Base-by-base conservation (phyloP, 179 eudicot genomes). In the Corrigiola litoralis region DNA sequence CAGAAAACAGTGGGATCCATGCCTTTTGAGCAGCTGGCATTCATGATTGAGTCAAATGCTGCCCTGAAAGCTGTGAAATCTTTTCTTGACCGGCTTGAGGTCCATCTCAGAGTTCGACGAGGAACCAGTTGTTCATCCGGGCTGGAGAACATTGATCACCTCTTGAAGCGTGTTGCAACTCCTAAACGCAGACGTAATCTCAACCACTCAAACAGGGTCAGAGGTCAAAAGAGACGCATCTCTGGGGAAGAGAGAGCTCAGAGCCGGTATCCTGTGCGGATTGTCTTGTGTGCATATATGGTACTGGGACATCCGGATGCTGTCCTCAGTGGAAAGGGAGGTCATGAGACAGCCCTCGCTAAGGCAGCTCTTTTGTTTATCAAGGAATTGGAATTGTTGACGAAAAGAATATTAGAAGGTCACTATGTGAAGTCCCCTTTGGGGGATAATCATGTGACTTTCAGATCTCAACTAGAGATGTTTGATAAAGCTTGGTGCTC, bases 401-500 rank as follows among this genome's bases (percentile, higher is more conserved):
- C 79, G 5, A 77, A 61, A 68, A 70, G 82, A 63, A 61, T 85
- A 28, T 52, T 88, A 64, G 81, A 75, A 67, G 87, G 88, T 42
- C 68, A 75, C 33, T 25, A 66, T 54, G 70, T 40, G 44, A 73
- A 53, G n/a, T 53, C 66, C n/a, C n/a, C n/a, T n/a, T n/a, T n/a
- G n/a, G n/a, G n/a, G n/a, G n/a, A n/a, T n/a, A n/a, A n/a, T n/a
- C n/a, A n/a, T n/a, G n/a, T n/a, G n/a, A n/a, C n/a, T 57, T 86
- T 94, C 57, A 84, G 87, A 58, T 79, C 81, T 28, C 99, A 90
- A 79, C 83, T 94, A 56, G 83, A 80, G 69, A 79, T 79, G 40
- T 94, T 94, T 81, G 99, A 94, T 82, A 85, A 83, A 49, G 85
- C 99, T 57, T 94, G 99, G 99, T 94, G 99, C 70, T 80, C 86